Percentiles rank a stretch among this genome's conserved stretches.
phyloP scores from a whole-genome alignment of 768 basidiomycete species.

The Wakefieldia striispora region DNA sequence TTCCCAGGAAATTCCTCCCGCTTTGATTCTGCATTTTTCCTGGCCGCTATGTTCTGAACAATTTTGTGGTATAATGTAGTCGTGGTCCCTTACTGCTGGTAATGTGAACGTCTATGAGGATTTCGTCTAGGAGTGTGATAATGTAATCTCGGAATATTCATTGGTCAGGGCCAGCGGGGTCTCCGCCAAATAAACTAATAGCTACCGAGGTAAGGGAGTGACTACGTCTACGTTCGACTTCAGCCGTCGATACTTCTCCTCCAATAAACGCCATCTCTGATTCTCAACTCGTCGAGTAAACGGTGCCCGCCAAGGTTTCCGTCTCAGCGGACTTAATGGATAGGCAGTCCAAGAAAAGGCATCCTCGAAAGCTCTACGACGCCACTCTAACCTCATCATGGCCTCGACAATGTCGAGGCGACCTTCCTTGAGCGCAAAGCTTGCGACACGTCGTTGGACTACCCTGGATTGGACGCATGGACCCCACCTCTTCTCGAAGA shows the following conservation, averaged over 20 bases:
- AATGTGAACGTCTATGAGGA: constrained; percentile 15
- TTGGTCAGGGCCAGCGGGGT: not conserved
- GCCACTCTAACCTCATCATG: constrained; percentile 22
- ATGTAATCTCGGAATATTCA: not conserved
- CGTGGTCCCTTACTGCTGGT: constrained; percentile 16
- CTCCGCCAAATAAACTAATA: not conserved
- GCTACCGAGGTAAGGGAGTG: too few relatives aligned
- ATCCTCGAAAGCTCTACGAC: constrained; percentile 7
- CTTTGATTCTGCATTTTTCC: constrained; percentile 6
- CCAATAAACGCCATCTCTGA: constrained; percentile 26
- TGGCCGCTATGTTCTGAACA: constrained; percentile 4
- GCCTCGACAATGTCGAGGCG: constrained; percentile 46
- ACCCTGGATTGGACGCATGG: constrained; percentile 48
- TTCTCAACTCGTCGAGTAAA: constrained; percentile 29
- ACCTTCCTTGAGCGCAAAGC: constrained; percentile 64
- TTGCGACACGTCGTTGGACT: constrained; percentile 58
- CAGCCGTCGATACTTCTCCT: constrained; percentile 21
- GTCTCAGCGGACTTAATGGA: constrained; percentile 7
- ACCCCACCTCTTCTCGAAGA: constrained; percentile 59
- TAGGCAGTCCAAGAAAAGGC: constrained; percentile 7
- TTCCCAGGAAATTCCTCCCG: constrained; percentile 1
- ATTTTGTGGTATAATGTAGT: constrained; percentile 23
- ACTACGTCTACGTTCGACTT: not conserved
- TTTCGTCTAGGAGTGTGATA: not conserved
- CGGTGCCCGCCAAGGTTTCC: constrained; percentile 21